Conservation (phyloP, 2,329 filamentous ascomycete species). For the Pseudocercospora cruenta region DNA sequence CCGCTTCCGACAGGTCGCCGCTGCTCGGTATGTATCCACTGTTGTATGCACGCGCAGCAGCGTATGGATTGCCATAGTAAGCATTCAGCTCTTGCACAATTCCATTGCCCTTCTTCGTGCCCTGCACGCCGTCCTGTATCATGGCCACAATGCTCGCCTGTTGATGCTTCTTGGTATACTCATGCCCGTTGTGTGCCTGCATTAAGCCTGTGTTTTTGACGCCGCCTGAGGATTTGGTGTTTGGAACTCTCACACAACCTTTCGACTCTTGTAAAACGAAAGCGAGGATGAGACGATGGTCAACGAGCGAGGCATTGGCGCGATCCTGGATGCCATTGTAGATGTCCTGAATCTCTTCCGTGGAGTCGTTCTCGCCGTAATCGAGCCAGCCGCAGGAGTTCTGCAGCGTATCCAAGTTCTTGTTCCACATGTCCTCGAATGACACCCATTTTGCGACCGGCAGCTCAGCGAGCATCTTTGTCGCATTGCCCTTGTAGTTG, state of each 20-base stretch:
- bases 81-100: conserved; percentile 44
- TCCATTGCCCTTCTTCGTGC: conserved; percentile 48
- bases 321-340: conserved; percentile 42
- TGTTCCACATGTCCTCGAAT: conserved; percentile 38
- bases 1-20: conserved; percentile 38
- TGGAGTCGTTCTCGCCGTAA: conserved; percentile 20
- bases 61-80: conserved; percentile 41
- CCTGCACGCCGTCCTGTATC: conserved; percentile 50
- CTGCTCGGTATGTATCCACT: conserved; percentile 12
- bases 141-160: conserved; percentile 39
- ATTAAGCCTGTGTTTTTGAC: conserved; percentile 52
- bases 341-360: conserved; percentile 44
- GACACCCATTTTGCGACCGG: conserved; percentile 13
- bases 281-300: conserved; percentile 48
- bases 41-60: conserved; percentile 53
- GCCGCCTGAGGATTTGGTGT: conserved; percentile 37
- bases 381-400: conserved; percentile 13
- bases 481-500: conserved; percentile 17
- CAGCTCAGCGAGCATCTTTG: conserved; percentile 9
- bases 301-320: conserved; percentile 41
- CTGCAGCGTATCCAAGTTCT: conserved; percentile 17
- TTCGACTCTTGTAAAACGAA: conserved; percentile 51
- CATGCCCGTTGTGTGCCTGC: conserved; percentile 48
- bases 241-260: conserved; percentile 49
- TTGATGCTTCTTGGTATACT: conserved; percentile 24